Evolutionary conservation across 2,329 filamentous ascomycete genomes (phyloP).

Genomic region (Plectosphaerella sp.): DNA sequence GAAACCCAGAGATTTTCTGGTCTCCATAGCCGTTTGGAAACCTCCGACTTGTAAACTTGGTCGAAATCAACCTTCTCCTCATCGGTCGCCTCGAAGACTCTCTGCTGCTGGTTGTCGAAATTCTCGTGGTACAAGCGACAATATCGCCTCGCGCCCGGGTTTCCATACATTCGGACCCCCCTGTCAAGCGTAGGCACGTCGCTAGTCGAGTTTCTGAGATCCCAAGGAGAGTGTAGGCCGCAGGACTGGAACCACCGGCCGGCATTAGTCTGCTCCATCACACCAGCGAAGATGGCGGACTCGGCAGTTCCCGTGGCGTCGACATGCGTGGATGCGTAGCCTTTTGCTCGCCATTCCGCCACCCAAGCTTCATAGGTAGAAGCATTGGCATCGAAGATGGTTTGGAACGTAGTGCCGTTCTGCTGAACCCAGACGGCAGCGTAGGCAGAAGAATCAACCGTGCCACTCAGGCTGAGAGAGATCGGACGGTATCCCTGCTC

Average conservation of each 20-base stretch:
- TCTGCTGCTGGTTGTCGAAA: slow-evolving; percentile 6
- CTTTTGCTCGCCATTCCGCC: slow-evolving; percentile 3
- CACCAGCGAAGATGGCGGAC: slow-evolving; percentile 8
- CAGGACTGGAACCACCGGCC: slow-evolving; percentile 8
- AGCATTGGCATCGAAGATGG: slow-evolving; percentile 7
- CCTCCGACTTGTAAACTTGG: slow-evolving; percentile 3
- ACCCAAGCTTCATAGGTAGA: slow-evolving; percentile 9
- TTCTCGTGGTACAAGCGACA: slow-evolving; percentile 9
- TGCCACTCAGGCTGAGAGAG: slow-evolving; percentile 12
- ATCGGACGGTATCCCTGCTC: slow-evolving; percentile 8
- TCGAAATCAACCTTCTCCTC: too few relatives aligned
- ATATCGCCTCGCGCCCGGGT: slow-evolving; percentile 3
- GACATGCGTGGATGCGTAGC: slow-evolving; percentile 10
- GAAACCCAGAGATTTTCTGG: slow-evolving; percentile 7
- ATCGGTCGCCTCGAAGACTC: slow-evolving; percentile 2
- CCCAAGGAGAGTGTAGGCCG: slow-evolving; percentile 2
- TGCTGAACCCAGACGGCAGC: slow-evolving; percentile 10
- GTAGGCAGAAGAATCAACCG: slow-evolving; percentile 1
- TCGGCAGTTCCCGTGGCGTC: slow-evolving; percentile 7
- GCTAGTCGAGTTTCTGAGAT: not conserved
- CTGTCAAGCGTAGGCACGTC: not conserved
- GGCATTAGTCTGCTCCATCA: slow-evolving; percentile 11
- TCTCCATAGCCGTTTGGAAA: slow-evolving; percentile 11
- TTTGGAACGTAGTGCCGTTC: not conserved
- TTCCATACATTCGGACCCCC: slow-evolving; percentile 10